Base-by-base conservation (phyloP, 345 rosid genomes). In the Pugionium cornutum region DNA sequence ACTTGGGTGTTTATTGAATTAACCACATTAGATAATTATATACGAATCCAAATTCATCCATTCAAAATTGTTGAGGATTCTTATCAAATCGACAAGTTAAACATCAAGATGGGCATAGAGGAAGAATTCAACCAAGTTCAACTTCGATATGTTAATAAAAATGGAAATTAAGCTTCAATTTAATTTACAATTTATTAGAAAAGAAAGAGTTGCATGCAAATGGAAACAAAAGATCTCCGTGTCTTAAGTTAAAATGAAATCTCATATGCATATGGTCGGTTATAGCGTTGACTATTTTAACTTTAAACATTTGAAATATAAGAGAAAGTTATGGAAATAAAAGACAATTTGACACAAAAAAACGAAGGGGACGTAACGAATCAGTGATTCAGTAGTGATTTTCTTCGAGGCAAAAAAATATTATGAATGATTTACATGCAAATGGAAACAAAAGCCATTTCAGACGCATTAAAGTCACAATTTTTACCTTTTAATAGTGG, bases 371-470 rank as follows among this genome's bases (percentile, higher is more conserved):
- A 54, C 75, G 62, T 62, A 54, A 45, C 25, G 49, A 32, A 53
- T 70, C 63, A 53, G 75, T 65, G 52, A 53, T 41, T 65, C 51
- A 65, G 69, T 37, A 35, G 46, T 46, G 36, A 62, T 46, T 70
- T 70, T 53, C 50, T 7, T 70, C 75, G 69, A 70, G 57, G 68
- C 53, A n/a, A n/a, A n/a, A n/a, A n/a, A n/a, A n/a, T n/a, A n/a
- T n/a, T n/a, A 62, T 48, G 67, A 62, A 49, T 48, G 37, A 40
- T 40, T 67, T 67, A 37, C 72, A 67, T 68, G 66, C 59, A 68
- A 50, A 59, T 69, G 61, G 54, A 53, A 46, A 70, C 18, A 45
- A 53, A 65, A 65, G 71, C 54, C 66, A 58, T 42, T 49, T 72
- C 53, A 64, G 40, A 64, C 60, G 69, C 70, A 54, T n/a, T 11